Percentiles rank a stretch among this genome's conserved stretches.
Conservation (phyloP, 2,329 filamentous ascomycete genomes). For the Aureobasidium melanogenum region DNA sequence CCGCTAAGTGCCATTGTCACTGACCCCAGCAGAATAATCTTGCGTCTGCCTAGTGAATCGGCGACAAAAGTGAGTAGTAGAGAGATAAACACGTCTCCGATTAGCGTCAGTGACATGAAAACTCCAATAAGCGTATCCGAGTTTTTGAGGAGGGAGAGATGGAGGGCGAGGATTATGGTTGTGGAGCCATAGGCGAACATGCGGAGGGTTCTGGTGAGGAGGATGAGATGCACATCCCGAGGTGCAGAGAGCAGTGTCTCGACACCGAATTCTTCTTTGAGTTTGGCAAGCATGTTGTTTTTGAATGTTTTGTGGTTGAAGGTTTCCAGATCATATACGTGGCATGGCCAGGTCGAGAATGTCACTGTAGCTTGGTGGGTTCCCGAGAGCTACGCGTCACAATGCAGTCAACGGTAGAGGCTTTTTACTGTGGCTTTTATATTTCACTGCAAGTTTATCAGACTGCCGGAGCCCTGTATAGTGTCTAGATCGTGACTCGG, state of each 20-base stretch:
- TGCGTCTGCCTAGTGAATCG: constrained; percentile 22
- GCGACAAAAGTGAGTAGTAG: constrained; percentile 24
- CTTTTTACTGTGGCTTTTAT: too few species aligned
- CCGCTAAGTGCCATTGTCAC: constrained; percentile 23
- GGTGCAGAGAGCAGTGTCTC: not conserved
- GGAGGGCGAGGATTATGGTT: constrained; percentile 25
- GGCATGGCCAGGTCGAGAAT: not conserved
- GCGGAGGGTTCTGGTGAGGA: constrained; percentile 32
- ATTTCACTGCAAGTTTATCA: too few species aligned
- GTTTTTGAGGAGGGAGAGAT: constrained; percentile 21
- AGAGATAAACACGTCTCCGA: constrained; percentile 25
- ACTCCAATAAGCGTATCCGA: constrained; percentile 25
- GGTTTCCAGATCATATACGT: not conserved
- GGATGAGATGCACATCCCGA: constrained; percentile 12
- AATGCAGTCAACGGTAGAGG: too few species aligned
- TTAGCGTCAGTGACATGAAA: constrained; percentile 27
- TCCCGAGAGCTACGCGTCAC: not conserved
- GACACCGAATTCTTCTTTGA: constrained; percentile 13
- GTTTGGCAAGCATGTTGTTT: constrained; percentile 1
- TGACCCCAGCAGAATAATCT: constrained; percentile 22
- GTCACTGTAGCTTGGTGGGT: not conserved
- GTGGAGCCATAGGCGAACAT: constrained; percentile 53
- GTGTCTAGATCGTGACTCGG: too few species aligned
- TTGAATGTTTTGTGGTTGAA: not conserved
- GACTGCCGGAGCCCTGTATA: too few species aligned